phyloP scores from a whole-genome alignment of 345 rosid species.

The Raphanus raphanistrum region DNA sequence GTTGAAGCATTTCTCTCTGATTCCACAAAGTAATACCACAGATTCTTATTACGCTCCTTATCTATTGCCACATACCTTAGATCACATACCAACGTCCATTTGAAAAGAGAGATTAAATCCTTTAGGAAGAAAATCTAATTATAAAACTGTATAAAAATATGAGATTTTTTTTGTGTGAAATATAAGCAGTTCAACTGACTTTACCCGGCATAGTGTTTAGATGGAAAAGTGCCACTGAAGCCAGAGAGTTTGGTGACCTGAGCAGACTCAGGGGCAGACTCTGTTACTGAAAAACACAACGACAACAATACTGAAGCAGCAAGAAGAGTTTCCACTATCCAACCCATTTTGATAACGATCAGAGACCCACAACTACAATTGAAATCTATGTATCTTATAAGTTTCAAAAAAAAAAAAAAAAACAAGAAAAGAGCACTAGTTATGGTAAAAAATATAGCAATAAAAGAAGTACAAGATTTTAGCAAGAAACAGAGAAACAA shows the following conservation, averaged over 20 bases:
- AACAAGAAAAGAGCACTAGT: not conserved
- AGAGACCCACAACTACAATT: not conserved
- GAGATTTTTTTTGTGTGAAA: not conserved
- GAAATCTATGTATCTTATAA: not conserved
- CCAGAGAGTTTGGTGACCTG: slow-evolving; percentile 67
- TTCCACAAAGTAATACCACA: slow-evolving; percentile 79
- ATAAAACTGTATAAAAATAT: not conserved
- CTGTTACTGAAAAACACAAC: slow-evolving; percentile 24
- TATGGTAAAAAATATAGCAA: not conserved
- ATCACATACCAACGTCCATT: not conserved
- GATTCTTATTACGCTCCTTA: slow-evolving; percentile 49
- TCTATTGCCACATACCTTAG: slow-evolving; percentile 68
- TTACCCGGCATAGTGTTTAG: slow-evolving; percentile 88
- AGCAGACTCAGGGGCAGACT: slow-evolving; percentile 60
- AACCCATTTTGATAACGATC: slow-evolving; percentile 22
- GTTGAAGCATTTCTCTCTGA: slow-evolving; percentile 66
- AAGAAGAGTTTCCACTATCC: slow-evolving; percentile 7
- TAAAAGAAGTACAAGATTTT: not conserved
- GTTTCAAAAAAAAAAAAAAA: no score
- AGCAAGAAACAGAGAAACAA: not conserved
- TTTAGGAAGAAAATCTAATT: not conserved
- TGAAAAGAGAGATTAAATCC: not conserved
- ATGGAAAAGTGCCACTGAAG: slow-evolving; percentile 60
- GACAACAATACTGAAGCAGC: slow-evolving; percentile 22
- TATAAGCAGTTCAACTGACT: not conserved